A percentile compares a stretch with the other conserved stretches of the same genome.
phyloP scores from a whole-genome alignment of 2,329 filamentous ascomycete species.

The Aureobasidium sp. region DNA sequence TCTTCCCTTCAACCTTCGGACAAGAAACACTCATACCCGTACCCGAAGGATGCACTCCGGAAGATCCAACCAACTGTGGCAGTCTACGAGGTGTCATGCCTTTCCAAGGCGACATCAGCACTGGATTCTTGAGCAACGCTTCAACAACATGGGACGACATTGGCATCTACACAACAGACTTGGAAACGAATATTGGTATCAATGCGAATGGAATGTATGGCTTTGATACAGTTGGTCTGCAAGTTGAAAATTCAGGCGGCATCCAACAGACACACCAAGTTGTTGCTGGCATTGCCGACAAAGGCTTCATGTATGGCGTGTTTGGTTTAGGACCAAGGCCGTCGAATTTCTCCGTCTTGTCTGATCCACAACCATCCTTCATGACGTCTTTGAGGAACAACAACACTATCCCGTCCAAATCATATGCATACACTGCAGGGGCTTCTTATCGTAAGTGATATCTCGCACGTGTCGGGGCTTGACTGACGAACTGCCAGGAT shows the following conservation, averaged over 20 bases:
- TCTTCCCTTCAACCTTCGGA: slow-evolving; percentile 34
- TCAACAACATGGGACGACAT: slow-evolving; percentile 37
- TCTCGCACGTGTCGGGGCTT: neutral
- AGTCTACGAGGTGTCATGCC: slow-evolving; percentile 33
- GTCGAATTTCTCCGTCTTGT: slow-evolving; percentile 44
- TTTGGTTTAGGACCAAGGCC: slow-evolving; percentile 42
- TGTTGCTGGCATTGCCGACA: slow-evolving; percentile 39
- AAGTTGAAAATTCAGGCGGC: slow-evolving; percentile 29
- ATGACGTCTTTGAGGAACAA: slow-evolving; percentile 35
- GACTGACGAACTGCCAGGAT: slow-evolving; percentile 35
- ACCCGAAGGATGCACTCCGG: slow-evolving; percentile 37
- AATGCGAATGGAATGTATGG: slow-evolving; percentile 38
- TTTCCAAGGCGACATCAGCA: slow-evolving; percentile 29
- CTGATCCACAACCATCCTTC: slow-evolving; percentile 35
- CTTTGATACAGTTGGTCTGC: slow-evolving; percentile 37
- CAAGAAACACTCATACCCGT: slow-evolving; percentile 40
- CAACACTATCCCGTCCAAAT: slow-evolving; percentile 39
- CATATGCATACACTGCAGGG: slow-evolving; percentile 48
- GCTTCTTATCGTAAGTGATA: slow-evolving; percentile 29
- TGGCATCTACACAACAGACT: slow-evolving; percentile 37
- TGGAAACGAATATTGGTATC: slow-evolving; percentile 33
- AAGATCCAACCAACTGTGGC: slow-evolving; percentile 31
- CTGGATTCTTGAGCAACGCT: slow-evolving; percentile 34
- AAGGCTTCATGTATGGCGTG: slow-evolving; percentile 42
- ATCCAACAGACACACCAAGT: slow-evolving; percentile 36